Percentiles rank a stretch among this genome's conserved stretches.
Conservation (phyloP, 208 protist species). For the Leishmania guyanensis region DNA sequence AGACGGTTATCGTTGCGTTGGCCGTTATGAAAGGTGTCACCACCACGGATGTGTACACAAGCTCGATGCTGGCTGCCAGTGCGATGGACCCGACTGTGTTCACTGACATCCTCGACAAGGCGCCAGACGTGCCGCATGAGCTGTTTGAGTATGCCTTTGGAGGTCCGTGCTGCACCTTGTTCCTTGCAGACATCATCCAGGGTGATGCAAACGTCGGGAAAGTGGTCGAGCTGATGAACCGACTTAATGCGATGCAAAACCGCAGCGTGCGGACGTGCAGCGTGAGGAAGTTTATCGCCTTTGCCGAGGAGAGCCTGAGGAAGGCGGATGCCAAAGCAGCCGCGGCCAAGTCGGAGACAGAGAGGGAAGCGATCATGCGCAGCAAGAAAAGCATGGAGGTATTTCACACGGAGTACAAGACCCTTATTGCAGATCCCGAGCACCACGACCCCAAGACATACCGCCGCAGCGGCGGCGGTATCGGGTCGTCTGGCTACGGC, state of each 20-base stretch:
- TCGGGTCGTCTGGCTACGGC: slow-evolving; percentile 6
- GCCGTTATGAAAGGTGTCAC: slow-evolving; percentile 61
- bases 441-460: slow-evolving; percentile 59
- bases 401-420: slow-evolving; percentile 61
- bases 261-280: slow-evolving; percentile 57
- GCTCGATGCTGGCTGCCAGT: slow-evolving; percentile 52
- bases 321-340: slow-evolving; percentile 42
- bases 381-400: slow-evolving; percentile 63
- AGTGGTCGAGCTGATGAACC: slow-evolving; percentile 43
- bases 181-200: slow-evolving; percentile 49
- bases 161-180: slow-evolving; percentile 61
- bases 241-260: slow-evolving; percentile 40
- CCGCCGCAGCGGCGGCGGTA: slow-evolving; percentile 27
- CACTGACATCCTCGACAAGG: slow-evolving; percentile 48
- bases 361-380: slow-evolving; percentile 38
- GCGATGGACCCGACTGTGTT: slow-evolving; percentile 43
- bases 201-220: slow-evolving; percentile 32
- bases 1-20: slow-evolving; percentile 50
- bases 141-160: slow-evolving; percentile 72
- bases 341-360: slow-evolving; percentile 35
- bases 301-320: slow-evolving; percentile 49
- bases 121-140: slow-evolving; percentile 42
- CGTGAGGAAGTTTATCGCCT: slow-evolving; percentile 58
- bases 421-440: slow-evolving; percentile 48
- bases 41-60: slow-evolving; percentile 49